These are phyloP conservation scores for Alternaria sp. DNA, from an alignment of 2,329 filamentous ascomycete genomes.

Conservation along the genomic window DNA sequence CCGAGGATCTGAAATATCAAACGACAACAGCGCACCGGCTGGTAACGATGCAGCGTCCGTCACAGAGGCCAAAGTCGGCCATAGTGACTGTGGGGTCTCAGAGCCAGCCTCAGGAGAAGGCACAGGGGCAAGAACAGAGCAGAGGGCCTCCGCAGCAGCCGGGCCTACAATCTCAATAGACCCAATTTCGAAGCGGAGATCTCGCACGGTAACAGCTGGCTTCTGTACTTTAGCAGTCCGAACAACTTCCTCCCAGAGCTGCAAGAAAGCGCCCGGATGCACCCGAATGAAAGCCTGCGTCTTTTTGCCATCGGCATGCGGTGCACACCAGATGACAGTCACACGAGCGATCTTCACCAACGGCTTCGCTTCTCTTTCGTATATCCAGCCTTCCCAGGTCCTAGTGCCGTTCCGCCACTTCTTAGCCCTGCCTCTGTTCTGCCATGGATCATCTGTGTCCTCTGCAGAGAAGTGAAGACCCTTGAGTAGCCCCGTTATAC, in stretches of 20 bases:
- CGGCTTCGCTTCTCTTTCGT: slow-evolving; percentile 60
- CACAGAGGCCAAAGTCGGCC: slow-evolving; percentile 37
- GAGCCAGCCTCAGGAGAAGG: slow-evolving; percentile 15
- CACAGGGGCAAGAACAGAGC: slow-evolving; percentile 68
- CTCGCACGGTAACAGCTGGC: slow-evolving; percentile 69
- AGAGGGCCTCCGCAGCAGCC: slow-evolving; percentile 77
- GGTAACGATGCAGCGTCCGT: slow-evolving; percentile 69
- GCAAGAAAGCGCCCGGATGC: slow-evolving; percentile 80
- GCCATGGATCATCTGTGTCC: slow-evolving; percentile 62
- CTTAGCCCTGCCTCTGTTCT: slow-evolving; percentile 58
- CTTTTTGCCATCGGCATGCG: slow-evolving; percentile 40
- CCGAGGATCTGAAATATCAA: slow-evolving; percentile 79
- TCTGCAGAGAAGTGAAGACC: slow-evolving; percentile 64
- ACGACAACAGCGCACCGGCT: slow-evolving; percentile 71
- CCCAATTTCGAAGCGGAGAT: slow-evolving; percentile 74
- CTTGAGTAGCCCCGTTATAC: slow-evolving; percentile 70
- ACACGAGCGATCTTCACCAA: slow-evolving; percentile 71
- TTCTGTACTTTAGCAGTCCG: slow-evolving; percentile 65
- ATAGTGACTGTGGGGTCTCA: slow-evolving; percentile 45
- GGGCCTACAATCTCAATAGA: slow-evolving; percentile 76
- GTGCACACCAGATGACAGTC: slow-evolving; percentile 74
- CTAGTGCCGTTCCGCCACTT: slow-evolving; percentile 74
- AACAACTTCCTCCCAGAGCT: slow-evolving; percentile 70
- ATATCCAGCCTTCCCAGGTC: slow-evolving; percentile 63
- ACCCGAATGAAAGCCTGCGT: slow-evolving; percentile 72